These are phyloP conservation scores for Scedosporium aurantiacum DNA, from an alignment of 2,329 filamentous ascomycete genomes.

Conservation along the genomic window DNA sequence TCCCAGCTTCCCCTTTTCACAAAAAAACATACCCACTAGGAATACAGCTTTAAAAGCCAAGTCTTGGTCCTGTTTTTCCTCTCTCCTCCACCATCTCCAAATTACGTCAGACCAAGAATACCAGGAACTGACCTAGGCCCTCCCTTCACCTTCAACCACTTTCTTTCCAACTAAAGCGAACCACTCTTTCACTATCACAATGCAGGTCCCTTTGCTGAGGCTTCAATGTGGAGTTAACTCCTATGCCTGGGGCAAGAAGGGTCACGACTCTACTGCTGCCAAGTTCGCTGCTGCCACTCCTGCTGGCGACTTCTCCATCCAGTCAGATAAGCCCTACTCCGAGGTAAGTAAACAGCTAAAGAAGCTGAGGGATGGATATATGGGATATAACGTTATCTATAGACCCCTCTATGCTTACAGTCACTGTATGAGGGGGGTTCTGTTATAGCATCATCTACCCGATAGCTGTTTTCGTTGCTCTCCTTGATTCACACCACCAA, in stretches of 20 bases:
- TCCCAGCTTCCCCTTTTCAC: neutral
- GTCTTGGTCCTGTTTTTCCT: neutral
- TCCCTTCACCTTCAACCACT: neutral
- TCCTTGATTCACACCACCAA: slow-evolving; percentile 13
- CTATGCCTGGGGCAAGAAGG: slow-evolving; percentile 98
- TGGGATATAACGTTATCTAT: neutral
- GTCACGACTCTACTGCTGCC: slow-evolving; percentile 75
- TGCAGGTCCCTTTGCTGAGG: slow-evolving; percentile 75
- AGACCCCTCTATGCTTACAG: neutral
- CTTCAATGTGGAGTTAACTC: slow-evolving; percentile 91
- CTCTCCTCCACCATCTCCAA: neutral
- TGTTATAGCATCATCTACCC: neutral
- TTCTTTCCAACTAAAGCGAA: neutral
- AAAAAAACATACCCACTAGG: neutral
- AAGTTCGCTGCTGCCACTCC: slow-evolving; percentile 81
- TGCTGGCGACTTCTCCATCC: slow-evolving; percentile 60
- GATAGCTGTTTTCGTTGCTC: neutral
- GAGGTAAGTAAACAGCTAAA: slow-evolving; percentile 47
- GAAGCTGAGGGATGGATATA: neutral
- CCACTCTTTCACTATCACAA: slow-evolving; percentile 19
- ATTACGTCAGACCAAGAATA: neutral
- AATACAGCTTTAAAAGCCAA: neutral
- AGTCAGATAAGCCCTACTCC: slow-evolving; percentile 84
- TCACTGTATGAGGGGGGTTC: neutral
- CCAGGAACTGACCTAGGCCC: neutral